Base-by-base conservation (phyloP, 1,284 basidiomycete species). In the Ceratobasidium sp. region DNA sequence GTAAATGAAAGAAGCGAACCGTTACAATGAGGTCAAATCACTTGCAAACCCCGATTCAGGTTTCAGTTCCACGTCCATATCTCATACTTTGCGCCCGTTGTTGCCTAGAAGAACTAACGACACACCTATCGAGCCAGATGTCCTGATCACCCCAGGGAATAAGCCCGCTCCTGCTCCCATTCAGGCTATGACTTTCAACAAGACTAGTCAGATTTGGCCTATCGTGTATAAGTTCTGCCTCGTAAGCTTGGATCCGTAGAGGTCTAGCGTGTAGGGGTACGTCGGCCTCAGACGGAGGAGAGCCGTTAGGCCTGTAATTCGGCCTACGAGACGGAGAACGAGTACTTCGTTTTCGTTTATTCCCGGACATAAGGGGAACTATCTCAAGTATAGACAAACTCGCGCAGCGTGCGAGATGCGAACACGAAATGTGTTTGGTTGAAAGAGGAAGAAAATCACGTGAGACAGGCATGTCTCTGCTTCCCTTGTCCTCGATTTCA, bases 81-180 rank as follows among this genome's bases (percentile, higher is more conserved):
- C 31, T 38, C 32, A 34, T 27, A 22, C 34, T 45, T 38, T 57
- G 27, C 22, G 10, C 10, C 27, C 55, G 35, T 34, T 43, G n/a
- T n/a, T n/a, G n/a, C n/a, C n/a, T n/a, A n/a, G 50, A 55, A 22
- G 8, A 53, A n/a, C 7, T 54, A 53, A 72, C 69, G 72, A 80
- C 88, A 79, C 83, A 86, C 89, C 88, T 84, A 82, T 88, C 88
- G 71, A 88, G 80, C 86, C 83, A 85, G 3, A 84, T 72, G 2
- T 74, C 77, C 29, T 49, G 34, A 27, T 68, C 58, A 0, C 72
- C 71, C 78, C 79, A 15, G 82, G 82, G 32, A 78, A 74, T 58
- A 73, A 74, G 42, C 72, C 49, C 38, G 71, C 71, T 57, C 52
- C 43, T 71, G 73, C 10, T 57, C 47, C 53, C 32, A 22, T 76